Evolutionary conservation across 2,329 filamentous ascomycete genomes (phyloP), one percentile per base, ranked within the genome.

Genomic region (Penicillium sp.): DNA sequence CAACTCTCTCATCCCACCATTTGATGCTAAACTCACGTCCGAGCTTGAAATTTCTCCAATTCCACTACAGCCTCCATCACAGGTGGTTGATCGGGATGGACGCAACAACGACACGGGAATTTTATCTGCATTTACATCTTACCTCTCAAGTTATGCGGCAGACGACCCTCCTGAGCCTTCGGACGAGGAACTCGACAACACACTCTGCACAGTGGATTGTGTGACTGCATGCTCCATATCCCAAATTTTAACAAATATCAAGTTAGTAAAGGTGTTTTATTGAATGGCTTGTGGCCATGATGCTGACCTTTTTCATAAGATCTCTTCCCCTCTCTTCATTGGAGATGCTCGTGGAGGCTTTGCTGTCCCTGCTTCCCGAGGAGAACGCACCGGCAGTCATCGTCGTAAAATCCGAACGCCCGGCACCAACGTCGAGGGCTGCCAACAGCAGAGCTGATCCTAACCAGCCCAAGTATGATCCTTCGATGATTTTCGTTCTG

Each of bases 141-240:
- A 97, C 69, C 92, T 99, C 33, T 96, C 93, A n/a, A 97, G 93
- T 73, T 97, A 99, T 73, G 94, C 95, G 42, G 95, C 94, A 12
- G 94, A 97, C 74, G 94, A 99, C 70, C 94, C 94, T 13, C 94
- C 94, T 0, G 94, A 99, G 77, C 94, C 94, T 2, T 97, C 94
- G 1, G 92, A 97, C 63, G 93, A 97, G 72, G 94, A 99, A 73
- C 82, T 99, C 31, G 94, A 99, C 69, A 96, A 94, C 71, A 97
- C 94, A 0, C 80, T 99, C 10, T 94, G 90, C 71, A 93, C 94
- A 0, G 90, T 97, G 3, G 94, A 97, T 72, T 99, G 93, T 69
- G 87, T 99, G 42, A 93, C 90, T 66, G 89, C 91, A 45, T 99
- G 94, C 73, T 87, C 89, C 55, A 89, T 97, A 70, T 86, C 88